Base-by-base conservation (phyloP, 768 basidiomycete genomes). In the Phylloporus rhodoxanthus region DNA sequence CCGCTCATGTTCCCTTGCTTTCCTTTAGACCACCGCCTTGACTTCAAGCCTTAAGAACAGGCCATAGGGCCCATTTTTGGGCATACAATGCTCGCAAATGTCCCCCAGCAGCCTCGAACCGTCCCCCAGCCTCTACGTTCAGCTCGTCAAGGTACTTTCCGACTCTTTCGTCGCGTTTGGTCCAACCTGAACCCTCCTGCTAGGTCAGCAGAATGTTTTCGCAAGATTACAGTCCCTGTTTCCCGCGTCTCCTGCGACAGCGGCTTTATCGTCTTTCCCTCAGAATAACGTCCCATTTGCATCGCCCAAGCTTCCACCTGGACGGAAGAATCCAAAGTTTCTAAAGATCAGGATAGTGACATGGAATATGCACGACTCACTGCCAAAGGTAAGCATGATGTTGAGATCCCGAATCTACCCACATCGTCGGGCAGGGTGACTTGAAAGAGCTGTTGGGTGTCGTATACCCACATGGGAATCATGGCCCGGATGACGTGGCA, bases 331-430 rank as follows among this genome's bases (percentile, higher is more conserved):
- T 20, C 60, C 68, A 15, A 75, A 72, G 54, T 76, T 75, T 61
- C 69, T 89, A 39, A 90, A 89, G 60, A 69, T 87, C 33, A 71
- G 81, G 37, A 78, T 89, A 41, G 45, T 88, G 29, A 85, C 84
- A 32, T 91, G 87, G 87, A 91, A 90, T 55, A 91, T 91, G 87
- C 84, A 90, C 54, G 86, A 89, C 54, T 83, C 83, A 0, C 60
- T 89, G 5, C 87, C 87, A 26, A 89, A 86, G 76, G 86, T 81
- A 25, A 14, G 60, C 21, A 34, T 32, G 40, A 30, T 26, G 40
- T 40, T n/a, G 42, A 20, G 15, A 32, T 51, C 44, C 47, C 32
- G 17, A 30, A 37, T 20, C 4, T 4, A n/a, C 34, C 47, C 48
- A 53, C 52, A 53, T 50, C 19, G 33, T n/a, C 30, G 37, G 19